Conservation (phyloP, 768 basidiomycete species). For the Galerina sulciceps region DNA sequence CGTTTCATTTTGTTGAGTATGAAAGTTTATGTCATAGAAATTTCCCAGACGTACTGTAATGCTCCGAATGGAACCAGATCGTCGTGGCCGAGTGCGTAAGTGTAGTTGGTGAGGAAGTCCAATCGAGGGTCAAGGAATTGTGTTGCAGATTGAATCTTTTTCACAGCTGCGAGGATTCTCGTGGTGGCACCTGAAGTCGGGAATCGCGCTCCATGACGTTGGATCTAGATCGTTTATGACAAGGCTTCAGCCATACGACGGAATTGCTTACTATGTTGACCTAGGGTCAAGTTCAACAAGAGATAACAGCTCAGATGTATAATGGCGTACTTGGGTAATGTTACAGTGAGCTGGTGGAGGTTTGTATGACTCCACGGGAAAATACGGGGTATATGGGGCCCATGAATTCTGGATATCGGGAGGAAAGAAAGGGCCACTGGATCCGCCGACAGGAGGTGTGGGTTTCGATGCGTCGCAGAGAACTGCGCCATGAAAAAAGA, state of each 20-base stretch:
- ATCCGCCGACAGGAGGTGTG: too few species aligned
- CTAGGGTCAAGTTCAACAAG: constrained; percentile 29
- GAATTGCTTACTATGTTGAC: constrained; percentile 58
- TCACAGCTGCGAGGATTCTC: constrained; percentile 49
- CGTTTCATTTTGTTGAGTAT: background rate
- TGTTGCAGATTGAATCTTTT: constrained; percentile 54
- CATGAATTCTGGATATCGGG: constrained; percentile 18
- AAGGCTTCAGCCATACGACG: background rate
- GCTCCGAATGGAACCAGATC: constrained; percentile 73
- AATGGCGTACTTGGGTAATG: constrained; percentile 22
- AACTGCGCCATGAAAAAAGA: too few species aligned
- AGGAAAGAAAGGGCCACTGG: background rate
- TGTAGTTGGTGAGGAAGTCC: constrained; percentile 61
- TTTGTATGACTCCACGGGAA: constrained; percentile 22
- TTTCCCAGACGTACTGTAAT: constrained; percentile 48
- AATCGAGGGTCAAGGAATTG: constrained; percentile 49
- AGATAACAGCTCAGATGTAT: too few species aligned
- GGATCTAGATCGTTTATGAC: constrained; percentile 49
- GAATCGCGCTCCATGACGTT: constrained; percentile 81
- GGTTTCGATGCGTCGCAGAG: too few species aligned
- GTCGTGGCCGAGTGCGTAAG: constrained; percentile 59
- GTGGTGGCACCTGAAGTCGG: constrained; percentile 58
- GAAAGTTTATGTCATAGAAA: background rate
- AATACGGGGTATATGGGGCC: constrained; percentile 28
- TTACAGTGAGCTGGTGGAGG: constrained; percentile 21